Evolutionary conservation across 208 protist genomes (phyloP), one percentile per base, ranked within the genome.

Genomic region (Tetramitus jugosus): DNA sequence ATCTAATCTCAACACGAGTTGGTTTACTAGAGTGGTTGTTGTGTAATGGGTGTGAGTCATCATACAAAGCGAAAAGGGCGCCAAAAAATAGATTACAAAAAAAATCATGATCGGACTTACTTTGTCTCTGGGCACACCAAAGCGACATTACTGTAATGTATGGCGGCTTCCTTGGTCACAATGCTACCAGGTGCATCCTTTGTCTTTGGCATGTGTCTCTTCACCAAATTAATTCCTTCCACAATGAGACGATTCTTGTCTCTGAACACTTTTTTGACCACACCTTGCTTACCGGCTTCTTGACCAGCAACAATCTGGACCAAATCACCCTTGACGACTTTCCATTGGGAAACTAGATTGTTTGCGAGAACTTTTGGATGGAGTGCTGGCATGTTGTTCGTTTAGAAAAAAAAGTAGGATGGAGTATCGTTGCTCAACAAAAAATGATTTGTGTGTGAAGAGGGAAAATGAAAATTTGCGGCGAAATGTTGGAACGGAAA

Each of bases 241-340:
- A 81, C 72, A 23, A 81, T 29, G 1, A 81, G 2, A 31, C 67
- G 29, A 62, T 81, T 77, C 8, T 39, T 42, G 23, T 81, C 29
- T 53, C 78, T 46, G 13, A 75, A 65, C 40, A 77, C 68, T 26
- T 64, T 43, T 33, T 46, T 76, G 26, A 81, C 72, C 6, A 60
- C 42, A 45, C 67, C 78, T 77, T 79, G 1, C 43, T 78, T 76
- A 52, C 78, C 78, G 33, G 7, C 35, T 29, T 81, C 78, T 37
- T 35, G 42, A 29, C 78, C 78, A 37, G 33, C 39, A 7, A 78
- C 40, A 45, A 81, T 62, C 40, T 81, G 40, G 3, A 81, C 78
- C 31, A 75, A 61, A 67, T 81, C 78, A 23, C 78, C 78, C 39
- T 37, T 72, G 1, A 81, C 8, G 33, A 81, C 69, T 43, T 39